Conservation (phyloP, 805 yeast species). For the Lachancea dasiensis region DNA sequence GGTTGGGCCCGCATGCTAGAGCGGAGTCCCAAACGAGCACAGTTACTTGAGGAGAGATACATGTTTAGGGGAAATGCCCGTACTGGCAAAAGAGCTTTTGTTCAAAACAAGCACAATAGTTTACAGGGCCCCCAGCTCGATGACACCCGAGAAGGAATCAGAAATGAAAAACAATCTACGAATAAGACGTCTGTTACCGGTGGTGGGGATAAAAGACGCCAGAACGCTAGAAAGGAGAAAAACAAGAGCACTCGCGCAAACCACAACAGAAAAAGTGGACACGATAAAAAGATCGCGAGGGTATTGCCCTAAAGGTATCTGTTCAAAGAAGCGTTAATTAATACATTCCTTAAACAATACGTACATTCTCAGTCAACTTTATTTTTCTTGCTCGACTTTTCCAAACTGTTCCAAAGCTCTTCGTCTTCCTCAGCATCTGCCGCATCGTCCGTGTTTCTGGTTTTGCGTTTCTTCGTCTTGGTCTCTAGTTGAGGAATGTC, state of each 20-base stretch:
- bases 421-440: slow-evolving; percentile 34
- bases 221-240: slow-evolving; percentile 43
- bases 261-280: slow-evolving; percentile 60
- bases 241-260: slow-evolving; percentile 54
- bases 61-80: slow-evolving; percentile 41
- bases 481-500: slow-evolving; percentile 30
- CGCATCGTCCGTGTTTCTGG: slow-evolving; percentile 34
- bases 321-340: neutral
- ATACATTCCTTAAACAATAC: neutral
- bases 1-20: slow-evolving; percentile 84
- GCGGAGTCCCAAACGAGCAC: slow-evolving; percentile 56
- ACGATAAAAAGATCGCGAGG: slow-evolving; percentile 45
- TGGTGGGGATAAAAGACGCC: slow-evolving; percentile 26
- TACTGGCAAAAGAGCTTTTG: slow-evolving; percentile 29
- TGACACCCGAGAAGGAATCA: too few relatives aligned
- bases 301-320: slow-evolving; percentile 5
- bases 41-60: slow-evolving; percentile 55
- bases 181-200: slow-evolving; percentile 7
- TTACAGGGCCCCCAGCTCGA: too few relatives aligned
- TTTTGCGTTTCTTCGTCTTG: slow-evolving; percentile 30
- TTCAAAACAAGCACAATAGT: too few relatives aligned
- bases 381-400: slow-evolving; percentile 16
- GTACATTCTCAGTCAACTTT: slow-evolving; percentile 1
- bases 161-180: too few relatives aligned
- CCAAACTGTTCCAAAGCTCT: slow-evolving; percentile 29